Evolutionary conservation across 2,329 filamentous ascomycete genomes (phyloP).

Genomic region (Leptographium procerum): DNA sequence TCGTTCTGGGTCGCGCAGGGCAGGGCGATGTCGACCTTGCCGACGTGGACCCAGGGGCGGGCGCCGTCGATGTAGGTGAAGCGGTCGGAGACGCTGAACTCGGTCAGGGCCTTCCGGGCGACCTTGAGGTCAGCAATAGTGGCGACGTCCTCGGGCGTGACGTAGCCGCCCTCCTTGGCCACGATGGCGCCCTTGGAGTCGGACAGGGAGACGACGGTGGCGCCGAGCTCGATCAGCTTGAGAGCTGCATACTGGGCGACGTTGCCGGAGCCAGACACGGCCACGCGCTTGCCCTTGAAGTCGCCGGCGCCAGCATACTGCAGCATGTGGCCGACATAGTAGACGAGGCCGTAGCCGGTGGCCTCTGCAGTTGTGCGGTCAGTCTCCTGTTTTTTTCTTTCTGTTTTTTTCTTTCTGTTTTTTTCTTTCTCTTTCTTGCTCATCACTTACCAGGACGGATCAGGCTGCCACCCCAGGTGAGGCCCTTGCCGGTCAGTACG

Average conservation of each 20-base stretch:
- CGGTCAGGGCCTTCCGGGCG: conserved; percentile 69
- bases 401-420: too few species aligned
- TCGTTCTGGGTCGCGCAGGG: conserved; percentile 97
- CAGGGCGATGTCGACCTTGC: conserved; percentile 80
- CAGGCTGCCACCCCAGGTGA: conserved; percentile 81
- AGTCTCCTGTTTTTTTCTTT: too few species aligned
- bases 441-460: conserved; percentile 56
- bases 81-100: conserved; percentile 49
- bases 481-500: conserved; percentile 91
- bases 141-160: conserved; percentile 70
- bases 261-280: conserved; percentile 94
- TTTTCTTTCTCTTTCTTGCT: too few species aligned
- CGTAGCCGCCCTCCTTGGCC: conserved; percentile 52
- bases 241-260: conserved; percentile 96
- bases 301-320: conserved; percentile 75
- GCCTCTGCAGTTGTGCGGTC: conserved; percentile 51
- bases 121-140: conserved; percentile 79
- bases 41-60: conserved; percentile 84
- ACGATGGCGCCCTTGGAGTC: conserved; percentile 83
- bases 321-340: conserved; percentile 96
- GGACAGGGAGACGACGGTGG: conserved; percentile 81
- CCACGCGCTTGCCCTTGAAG: conserved; percentile 85
- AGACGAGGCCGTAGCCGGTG: conserved; percentile 91
- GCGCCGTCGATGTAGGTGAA: conserved; percentile 82
- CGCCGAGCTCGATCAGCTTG: conserved; percentile 93